Evolutionary conservation across 108 stramenopile species (phyloP).

Genomic region (Nitzschia palea): DNA sequence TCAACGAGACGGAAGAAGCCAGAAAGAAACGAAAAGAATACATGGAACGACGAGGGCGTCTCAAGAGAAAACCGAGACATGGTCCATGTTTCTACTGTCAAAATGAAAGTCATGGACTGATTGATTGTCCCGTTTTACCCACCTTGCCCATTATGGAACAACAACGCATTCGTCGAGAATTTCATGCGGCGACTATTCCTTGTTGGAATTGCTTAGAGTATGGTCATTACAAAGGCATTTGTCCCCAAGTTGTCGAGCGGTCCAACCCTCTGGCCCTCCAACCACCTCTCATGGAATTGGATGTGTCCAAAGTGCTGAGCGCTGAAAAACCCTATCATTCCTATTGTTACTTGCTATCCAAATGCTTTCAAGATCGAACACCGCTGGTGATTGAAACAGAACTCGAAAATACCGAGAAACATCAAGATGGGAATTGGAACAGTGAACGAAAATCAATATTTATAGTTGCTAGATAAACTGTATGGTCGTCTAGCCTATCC

Average conservation of each 20-base stretch:
- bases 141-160: conserved; percentile 28
- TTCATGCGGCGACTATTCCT: conserved; percentile 35
- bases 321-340: conserved; percentile 39
- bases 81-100: conserved; percentile 56
- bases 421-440: conserved; percentile 67
- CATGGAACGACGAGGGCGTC: conserved; percentile 39
- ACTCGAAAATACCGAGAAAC: conserved; percentile 36
- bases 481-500: no score
- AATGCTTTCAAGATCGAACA: conserved; percentile 34
- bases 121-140: conserved; percentile 37
- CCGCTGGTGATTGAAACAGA: conserved; percentile 43
- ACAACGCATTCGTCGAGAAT: conserved; percentile 22
- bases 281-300: conserved; percentile 42
- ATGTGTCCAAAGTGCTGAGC: conserved; percentile 43
- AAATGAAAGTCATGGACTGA: conserved; percentile 31
- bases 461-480: conserved; percentile 40
- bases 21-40: conserved; percentile 14
- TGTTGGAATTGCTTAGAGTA: conserved; percentile 65
- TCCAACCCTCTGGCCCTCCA: conserved; percentile 25
- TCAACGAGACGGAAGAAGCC: conserved; percentile 9
- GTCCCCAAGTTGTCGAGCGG: conserved; percentile 32
- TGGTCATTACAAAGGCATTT: conserved; percentile 51
- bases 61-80: conserved; percentile 32
- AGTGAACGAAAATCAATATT: conserved; percentile 55
- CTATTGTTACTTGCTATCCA: conserved; percentile 52